Evolutionary conservation across 2,329 filamentous ascomycete genomes (phyloP).

Genomic region (Colletotrichum chrysophilum): DNA sequence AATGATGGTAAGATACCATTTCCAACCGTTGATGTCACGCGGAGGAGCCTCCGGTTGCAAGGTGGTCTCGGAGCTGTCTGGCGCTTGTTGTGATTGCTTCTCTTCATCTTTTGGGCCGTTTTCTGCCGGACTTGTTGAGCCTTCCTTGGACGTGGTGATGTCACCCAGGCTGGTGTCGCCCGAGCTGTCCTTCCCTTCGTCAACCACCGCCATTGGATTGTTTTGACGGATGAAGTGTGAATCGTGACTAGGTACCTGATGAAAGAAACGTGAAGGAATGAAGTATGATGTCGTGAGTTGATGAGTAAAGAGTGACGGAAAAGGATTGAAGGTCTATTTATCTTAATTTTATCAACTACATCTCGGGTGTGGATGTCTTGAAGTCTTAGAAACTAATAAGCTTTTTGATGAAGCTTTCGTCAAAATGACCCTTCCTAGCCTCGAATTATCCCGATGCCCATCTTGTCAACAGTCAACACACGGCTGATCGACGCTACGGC

Average conservation of each 20-base stretch:
- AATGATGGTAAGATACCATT: conserved; percentile 21
- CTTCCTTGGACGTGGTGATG: neutral
- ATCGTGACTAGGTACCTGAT: neutral
- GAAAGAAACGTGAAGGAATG: neutral
- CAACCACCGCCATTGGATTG: neutral
- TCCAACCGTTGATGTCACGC: neutral
- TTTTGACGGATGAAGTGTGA: neutral
- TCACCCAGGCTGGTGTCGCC: neutral
- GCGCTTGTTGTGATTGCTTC: neutral
- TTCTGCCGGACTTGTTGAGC: neutral
- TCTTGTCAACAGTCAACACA: neutral
- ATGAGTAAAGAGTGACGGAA: neutral
- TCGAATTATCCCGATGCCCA: neutral
- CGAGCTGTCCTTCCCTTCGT: neutral
- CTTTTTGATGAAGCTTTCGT: neutral
- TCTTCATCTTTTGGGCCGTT: neutral
- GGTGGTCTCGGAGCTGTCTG: neutral
- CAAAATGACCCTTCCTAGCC: neutral
- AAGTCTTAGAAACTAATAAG: neutral
- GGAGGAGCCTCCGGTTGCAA: neutral
- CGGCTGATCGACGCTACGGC: neutral
- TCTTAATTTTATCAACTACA: neutral
- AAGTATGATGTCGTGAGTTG: neutral
- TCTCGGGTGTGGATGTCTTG: neutral
- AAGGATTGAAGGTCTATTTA: neutral